Evolutionary conservation across 768 basidiomycete species (phyloP), one percentile per base, ranked within the genome.

Genomic region (Agrocybe praecox): DNA sequence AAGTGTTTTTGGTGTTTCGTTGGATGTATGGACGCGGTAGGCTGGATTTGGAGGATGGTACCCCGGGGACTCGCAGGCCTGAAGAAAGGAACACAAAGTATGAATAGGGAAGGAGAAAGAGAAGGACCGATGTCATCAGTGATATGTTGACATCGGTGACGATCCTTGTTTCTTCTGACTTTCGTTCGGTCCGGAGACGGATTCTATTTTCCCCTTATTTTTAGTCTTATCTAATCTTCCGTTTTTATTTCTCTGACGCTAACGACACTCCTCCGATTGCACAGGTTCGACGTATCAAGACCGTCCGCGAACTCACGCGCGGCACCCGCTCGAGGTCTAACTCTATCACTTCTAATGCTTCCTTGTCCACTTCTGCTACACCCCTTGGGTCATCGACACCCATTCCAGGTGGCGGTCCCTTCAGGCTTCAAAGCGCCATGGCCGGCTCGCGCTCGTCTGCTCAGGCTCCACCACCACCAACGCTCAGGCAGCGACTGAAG

Each of bases 201-300:
- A 42, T 49, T 15, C 36, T 12, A 7, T 23, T 15, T 22, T 45
- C 15, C 21, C 17, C 24, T n/a, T 15, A 2, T 1, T 21, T 32
- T 32, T n/a, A 15, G 1, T n/a, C 22, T 42, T 12, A 18, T 36
- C 29, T 23, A 19, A 51, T 51, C 18, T 46, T 1, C 45, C n/a
- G 21, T 42, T 19, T 40, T 46, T 32, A 43, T 29, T 43, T 56
- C n/a, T 29, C 33, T 52, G 14, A 58, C 53, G 32, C 43, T 21
- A 34, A 47, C 19, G 18, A 46, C 19, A 44, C 45, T 46, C 17
- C 54, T 36, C 17, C 44, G 47, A 60, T 34, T 50, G 34, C 49
- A 21, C 65, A 89, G 87, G 89, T 91, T 54, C 84, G 85, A 56
- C 82, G 89, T 48, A 88, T 92, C 65, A 84, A 83, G 68, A 79